Evolutionary conservation across 108 stramenopile genomes (phyloP).

Genomic region (Nitzschia sp.): DNA sequence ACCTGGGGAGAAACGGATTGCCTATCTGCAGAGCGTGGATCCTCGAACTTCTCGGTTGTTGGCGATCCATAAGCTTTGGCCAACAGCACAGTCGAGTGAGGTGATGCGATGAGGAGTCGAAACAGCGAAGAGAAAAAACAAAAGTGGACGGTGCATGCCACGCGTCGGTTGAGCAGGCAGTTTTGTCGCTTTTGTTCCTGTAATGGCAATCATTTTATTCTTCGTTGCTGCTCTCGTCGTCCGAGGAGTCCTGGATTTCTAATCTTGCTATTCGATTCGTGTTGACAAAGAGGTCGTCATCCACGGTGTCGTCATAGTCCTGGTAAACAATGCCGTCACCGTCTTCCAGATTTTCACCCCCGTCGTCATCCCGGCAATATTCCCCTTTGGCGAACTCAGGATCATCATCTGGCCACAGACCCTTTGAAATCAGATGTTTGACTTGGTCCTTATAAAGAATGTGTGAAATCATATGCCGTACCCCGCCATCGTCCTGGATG

Average conservation of each 20-base stretch:
- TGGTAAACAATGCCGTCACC: slow-evolving; percentile 58
- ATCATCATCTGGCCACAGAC: slow-evolving; percentile 86
- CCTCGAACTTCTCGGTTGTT: slow-evolving; percentile 46
- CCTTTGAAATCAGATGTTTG: slow-evolving; percentile 84
- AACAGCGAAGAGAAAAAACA: too few relatives aligned
- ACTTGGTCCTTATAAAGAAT: slow-evolving; percentile 96
- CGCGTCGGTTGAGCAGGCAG: too few relatives aligned
- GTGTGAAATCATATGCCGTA: slow-evolving; percentile 74
- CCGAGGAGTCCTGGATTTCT: slow-evolving; percentile 59
- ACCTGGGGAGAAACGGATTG: slow-evolving; percentile 56
- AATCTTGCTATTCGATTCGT: slow-evolving; percentile 70
- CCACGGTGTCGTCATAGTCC: slow-evolving; percentile 42
- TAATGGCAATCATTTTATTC: too few relatives aligned
- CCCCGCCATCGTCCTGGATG: slow-evolving; percentile 30
- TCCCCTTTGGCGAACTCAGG: slow-evolving; percentile 29
- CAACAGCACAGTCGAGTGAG: not conserved
- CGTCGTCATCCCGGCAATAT: slow-evolving; percentile 25
- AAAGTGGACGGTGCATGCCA: too few relatives aligned
- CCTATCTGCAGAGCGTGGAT: slow-evolving; percentile 49
- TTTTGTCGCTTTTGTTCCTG: too few relatives aligned
- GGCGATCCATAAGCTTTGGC: slow-evolving; percentile 66
- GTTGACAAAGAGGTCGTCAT: slow-evolving; percentile 62
- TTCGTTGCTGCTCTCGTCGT: slow-evolving; percentile 33
- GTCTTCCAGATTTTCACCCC: slow-evolving; percentile 16
- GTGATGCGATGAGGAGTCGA: too few relatives aligned